These are phyloP conservation scores for Berberis vulgaris DNA, from an alignment of 164 flowering plant genomes.

Conservation along the genomic window DNA sequence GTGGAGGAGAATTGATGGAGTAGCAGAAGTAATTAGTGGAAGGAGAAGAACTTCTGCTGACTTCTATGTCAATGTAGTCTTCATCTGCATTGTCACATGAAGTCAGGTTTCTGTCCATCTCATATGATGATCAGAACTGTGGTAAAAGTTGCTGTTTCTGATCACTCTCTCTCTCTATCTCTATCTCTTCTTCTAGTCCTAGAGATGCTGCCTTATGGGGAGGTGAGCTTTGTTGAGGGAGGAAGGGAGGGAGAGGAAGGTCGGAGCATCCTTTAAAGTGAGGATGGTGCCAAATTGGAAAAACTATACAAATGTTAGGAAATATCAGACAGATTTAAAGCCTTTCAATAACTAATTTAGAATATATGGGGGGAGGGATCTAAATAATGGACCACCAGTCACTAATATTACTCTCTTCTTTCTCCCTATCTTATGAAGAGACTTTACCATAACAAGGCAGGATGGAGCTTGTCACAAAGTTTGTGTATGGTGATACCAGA, in stretches of 20 bases:
- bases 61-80: slow-evolving; percentile 80
- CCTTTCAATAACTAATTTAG: not conserved
- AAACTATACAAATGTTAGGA: not conserved
- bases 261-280: slow-evolving; percentile 16
- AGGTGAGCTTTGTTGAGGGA: slow-evolving; percentile 12
- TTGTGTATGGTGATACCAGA: too few relatives aligned
- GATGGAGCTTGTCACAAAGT: too few relatives aligned
- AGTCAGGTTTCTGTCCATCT: slow-evolving; percentile 21
- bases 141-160: not conserved
- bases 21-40: slow-evolving; percentile 27
- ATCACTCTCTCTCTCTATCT: not conserved
- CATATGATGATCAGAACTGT: not conserved
- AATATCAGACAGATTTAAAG: not conserved
- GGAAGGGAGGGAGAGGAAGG: slow-evolving; percentile 6
- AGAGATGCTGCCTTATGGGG: slow-evolving; percentile 3
- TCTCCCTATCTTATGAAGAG: too few relatives aligned
- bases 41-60: not conserved
- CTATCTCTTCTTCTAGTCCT: not conserved
- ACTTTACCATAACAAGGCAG: too few relatives aligned
- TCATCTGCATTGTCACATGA: slow-evolving; percentile 44
- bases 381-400: not conserved
- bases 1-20: slow-evolving; percentile 16
- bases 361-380: not conserved
- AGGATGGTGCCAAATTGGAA: slow-evolving; percentile 21
- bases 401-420: not conserved